Evolutionary conservation across 768 basidiomycete species (phyloP), one percentile per base, ranked within the genome.

Genomic region (Tephrocybe sp.): DNA sequence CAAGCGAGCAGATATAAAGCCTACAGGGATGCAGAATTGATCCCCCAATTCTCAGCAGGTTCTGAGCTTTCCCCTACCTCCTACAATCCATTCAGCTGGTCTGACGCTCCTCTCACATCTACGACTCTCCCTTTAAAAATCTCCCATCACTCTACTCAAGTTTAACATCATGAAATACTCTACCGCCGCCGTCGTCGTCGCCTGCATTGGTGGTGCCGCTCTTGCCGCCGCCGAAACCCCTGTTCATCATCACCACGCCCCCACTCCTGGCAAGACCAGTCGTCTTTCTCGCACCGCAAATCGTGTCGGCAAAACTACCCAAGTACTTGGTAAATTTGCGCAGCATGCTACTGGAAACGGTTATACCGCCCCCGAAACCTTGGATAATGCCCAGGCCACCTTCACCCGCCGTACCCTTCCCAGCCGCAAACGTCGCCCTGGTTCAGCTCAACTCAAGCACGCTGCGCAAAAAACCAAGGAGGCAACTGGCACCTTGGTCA

Each of bases 1-100:
- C 11, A 38, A 7, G 37, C 37, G 10, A 38, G 18, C 13, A 31
- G 25, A 13, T 45, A 54, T 57, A 52, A 51, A 49, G 3, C 5
- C 3, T 23, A 39, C 27, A 12, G 27, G n/a, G 31, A 27, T 29
- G 9, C n/a, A 25, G 33, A 29, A 5, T 29, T 10, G 25, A 29
- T 42, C 42, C 47, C 42, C 40, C 50, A 57, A 46, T 18, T 49
- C 53, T 57, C 56, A 54, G 56, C 56, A 45, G 57, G 53, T 54
- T 43, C 53, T 54, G 53, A 52, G 48, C 38, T 47, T 48, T 43
- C 52, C 31, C 31, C 41, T n/a, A n/a, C n/a, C n/a, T n/a, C n/a
- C n/a, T n/a, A n/a, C 41, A 39, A 49, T 5, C 27, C 36, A 19
- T 43, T 40, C 45, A 55, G 57, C 56, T 30, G 53, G 56, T 55